Percentiles rank a stretch among this genome's conserved stretches.
These are phyloP conservation scores for Mucor saturninus DNA, from an alignment of 371 early-diverging fungal species.

Conservation along the genomic window DNA sequence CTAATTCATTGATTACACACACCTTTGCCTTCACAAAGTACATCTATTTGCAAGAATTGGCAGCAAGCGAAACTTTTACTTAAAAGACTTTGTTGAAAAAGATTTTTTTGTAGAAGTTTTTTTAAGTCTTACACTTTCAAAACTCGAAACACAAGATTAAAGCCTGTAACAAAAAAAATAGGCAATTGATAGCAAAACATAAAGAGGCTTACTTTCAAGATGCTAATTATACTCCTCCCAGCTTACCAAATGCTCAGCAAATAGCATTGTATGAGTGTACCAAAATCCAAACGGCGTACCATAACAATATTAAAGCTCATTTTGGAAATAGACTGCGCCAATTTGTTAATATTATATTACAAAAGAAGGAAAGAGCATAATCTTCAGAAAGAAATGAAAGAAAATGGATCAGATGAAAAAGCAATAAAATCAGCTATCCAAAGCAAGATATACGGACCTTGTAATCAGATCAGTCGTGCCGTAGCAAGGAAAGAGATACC, in stretches of 20 bases:
- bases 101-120: slow-evolving; percentile 6
- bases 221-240: not conserved
- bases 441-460: not conserved
- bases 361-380: not conserved
- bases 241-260: not conserved
- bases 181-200: not conserved
- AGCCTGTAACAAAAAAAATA: not conserved
- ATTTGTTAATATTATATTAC: not conserved
- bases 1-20: not conserved
- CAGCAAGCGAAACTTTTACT: not conserved
- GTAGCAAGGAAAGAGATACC: not conserved
- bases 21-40: no score
- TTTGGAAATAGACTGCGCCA: not conserved
- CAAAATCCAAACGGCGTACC: slow-evolving; percentile 9
- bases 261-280: slow-evolving; percentile 10
- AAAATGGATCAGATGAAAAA: not conserved
- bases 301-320: slow-evolving; percentile 4
- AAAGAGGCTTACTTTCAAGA: not conserved
- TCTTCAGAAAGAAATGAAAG: not conserved
- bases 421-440: not conserved
- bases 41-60: not conserved
- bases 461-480: not conserved
- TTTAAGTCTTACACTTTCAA: not conserved
- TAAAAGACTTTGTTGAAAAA: not conserved
- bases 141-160: not conserved